Base-by-base conservation (phyloP, 495 filamentous ascomycete genomes). In the Hypoxylon subgilvum region DNA sequence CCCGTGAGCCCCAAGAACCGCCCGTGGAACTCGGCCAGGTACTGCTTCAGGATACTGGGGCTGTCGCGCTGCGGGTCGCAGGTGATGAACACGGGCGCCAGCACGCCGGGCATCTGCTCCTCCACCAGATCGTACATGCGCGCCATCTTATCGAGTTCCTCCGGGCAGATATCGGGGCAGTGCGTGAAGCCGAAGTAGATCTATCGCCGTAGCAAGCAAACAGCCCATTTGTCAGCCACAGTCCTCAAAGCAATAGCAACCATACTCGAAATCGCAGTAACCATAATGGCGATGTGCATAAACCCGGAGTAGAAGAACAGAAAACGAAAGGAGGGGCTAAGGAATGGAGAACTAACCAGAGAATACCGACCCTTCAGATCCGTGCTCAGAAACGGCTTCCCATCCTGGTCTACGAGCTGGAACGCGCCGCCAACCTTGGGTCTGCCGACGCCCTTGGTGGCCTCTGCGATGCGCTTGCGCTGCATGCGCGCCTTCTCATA, bases 91-190 rank as follows among this genome's bases (percentile, higher is more conserved):
- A 98, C 79, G 2, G 95, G 91, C 28, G 71, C 61, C 39, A 82
- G 54, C 6, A 59, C 58, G 3, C 68, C 73, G 4, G 75, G 74
- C 10, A 46, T 44, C 45, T 74, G 56, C 36, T 71, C 81, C 61
- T 84, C 79, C 40, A 94, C 91, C 34, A 88, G 78, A 69, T 97
- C 90, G 68, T 95, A 90, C 80, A 96, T 96, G 59, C 78, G 78
- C 40, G 92, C 90, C 92, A 98, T 96, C 77, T 98, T 98, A 73
- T 98, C 94, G 46, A 98, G 86, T 78, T 98, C 94, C 63, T 98
- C 94, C 22, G 94, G 94, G 79, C 94, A 98, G 73, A 98, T 98
- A 73, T 98, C 94, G 9, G 94, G 94, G 72, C 94, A 98, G 74
- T 96, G 92, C 10, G 91, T 91, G 85, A 98, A 98, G 63, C 94